phyloP scores from a whole-genome alignment of 2,329 filamentous ascomycete genomes.

The Claviceps fusiformis region DNA sequence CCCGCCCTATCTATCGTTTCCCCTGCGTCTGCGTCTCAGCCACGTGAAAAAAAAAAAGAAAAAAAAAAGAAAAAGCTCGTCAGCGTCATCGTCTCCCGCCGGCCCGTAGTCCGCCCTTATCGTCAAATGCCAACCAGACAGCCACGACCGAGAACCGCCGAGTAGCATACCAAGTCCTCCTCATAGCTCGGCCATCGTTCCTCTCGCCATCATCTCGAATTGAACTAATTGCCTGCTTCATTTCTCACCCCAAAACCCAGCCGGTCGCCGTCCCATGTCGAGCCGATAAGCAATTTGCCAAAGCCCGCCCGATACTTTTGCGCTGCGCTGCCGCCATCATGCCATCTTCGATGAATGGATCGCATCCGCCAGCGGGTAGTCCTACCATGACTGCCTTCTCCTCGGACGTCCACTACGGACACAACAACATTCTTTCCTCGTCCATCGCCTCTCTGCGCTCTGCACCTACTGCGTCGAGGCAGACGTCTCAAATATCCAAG shows the following conservation, averaged over 20 bases:
- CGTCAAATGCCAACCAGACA: neutral
- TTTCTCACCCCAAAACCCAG: neutral
- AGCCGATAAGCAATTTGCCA: neutral
- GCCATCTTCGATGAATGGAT: constrained; percentile 31
- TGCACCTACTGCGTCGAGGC: constrained; percentile 45
- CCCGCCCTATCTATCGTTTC: neutral
- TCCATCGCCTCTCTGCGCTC: constrained; percentile 59
- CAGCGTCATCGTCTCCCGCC: neutral
- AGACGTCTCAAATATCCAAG: constrained; percentile 68
- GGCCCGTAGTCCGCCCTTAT: neutral
- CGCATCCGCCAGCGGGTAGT: constrained; percentile 30
- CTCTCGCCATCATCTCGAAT: neutral
- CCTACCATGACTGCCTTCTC: constrained; percentile 25
- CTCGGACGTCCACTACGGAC: constrained; percentile 28
- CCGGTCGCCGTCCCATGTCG: neutral
- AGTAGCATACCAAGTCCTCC: neutral
- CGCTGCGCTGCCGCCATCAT: constrained; percentile 14
- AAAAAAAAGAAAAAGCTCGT: no score
- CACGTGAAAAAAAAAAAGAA: neutral
- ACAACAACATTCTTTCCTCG: constrained; percentile 40
- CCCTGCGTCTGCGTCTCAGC: neutral
- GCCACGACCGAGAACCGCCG: neutral
- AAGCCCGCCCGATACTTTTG: neutral
- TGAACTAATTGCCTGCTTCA: neutral
- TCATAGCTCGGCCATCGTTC: neutral